phyloP scores from a whole-genome alignment of 2,329 filamentous ascomycete genomes.

The Colletotrichum karsti region DNA sequence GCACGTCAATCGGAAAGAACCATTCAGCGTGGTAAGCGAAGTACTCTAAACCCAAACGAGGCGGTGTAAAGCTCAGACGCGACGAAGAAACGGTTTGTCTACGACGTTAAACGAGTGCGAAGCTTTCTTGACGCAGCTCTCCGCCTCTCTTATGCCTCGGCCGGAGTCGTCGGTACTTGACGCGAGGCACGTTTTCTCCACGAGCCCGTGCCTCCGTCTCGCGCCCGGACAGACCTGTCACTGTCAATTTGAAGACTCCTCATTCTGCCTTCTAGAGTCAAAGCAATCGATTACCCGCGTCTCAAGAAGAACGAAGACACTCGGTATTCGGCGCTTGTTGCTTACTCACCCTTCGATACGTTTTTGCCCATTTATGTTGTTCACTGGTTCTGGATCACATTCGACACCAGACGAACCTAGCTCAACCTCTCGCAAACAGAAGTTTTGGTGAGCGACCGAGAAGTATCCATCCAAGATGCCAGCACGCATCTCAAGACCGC shows the following conservation, averaged over 20 bases:
- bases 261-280: background rate
- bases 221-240: conserved; percentile 2
- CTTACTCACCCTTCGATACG: background rate
- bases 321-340: background rate
- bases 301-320: background rate
- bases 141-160: background rate
- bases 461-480: background rate
- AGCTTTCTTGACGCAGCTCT: background rate
- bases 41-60: background rate
- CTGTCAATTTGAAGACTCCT: background rate
- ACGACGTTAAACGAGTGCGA: conserved; percentile 21
- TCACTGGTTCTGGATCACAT: background rate
- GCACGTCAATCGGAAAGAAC: background rate
- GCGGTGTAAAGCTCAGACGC: background rate
- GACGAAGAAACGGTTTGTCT: background rate
- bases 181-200: background rate
- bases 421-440: no score
- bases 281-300: background rate
- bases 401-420: conserved; percentile 18
- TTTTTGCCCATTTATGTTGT: background rate
- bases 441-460: background rate
- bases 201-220: conserved; percentile 6
- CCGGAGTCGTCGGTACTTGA: background rate
- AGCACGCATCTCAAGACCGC: conserved; percentile 24
- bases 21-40: background rate